Evolutionary conservation across 192 early-diverging fungal species (phyloP), one percentile per base, ranked within the genome.

Genomic region (Podila verticillata): DNA sequence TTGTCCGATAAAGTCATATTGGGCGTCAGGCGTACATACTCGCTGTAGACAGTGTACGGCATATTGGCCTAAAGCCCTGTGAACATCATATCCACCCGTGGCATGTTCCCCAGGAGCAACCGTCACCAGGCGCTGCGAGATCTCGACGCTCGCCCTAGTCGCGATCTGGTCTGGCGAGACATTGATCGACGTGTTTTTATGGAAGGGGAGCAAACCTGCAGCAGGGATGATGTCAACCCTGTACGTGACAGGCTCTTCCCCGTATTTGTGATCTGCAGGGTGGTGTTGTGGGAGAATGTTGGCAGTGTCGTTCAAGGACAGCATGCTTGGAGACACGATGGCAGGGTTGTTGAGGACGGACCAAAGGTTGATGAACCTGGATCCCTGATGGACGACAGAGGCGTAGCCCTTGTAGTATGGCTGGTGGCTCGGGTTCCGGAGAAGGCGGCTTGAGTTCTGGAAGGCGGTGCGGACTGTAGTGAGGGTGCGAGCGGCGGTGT

Each of bases 291-390:
- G 67, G 28, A 5, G 34, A 39, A 35, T 68, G 66, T 84, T 60
- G 5, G 26, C 60, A 15, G 70, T 75, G 62, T 89, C 85, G 61
- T 84, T 89, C 29, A 92, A 65, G 5, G 87, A 80, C 22, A 93
- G 49, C 9, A 72, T 70, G 10, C 74, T 60, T 1, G 94, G 93
- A 13, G 68, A 72, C 22, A 93, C 66, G 3, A 75, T 22, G 0
- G 75, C 83, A 28, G 85, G 84, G 7, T 90, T 65, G 10, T 34
- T 72, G 44, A 94, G 51, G 2, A 93, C 87, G 31, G 85, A 48
- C 61, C 80, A 86, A 32, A 93, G 63, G 75, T 94, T 86, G n/a
- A 96, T 80, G 12, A 95, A 81, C 20, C 95, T 94, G 35, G 82
- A 75, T 4, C 93, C 93, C 72, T 91, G 90, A 39, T 70, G 77